phyloP scores from a whole-genome alignment of 176 grass and related monocot species.

The Luzula sylvatica region DNA sequence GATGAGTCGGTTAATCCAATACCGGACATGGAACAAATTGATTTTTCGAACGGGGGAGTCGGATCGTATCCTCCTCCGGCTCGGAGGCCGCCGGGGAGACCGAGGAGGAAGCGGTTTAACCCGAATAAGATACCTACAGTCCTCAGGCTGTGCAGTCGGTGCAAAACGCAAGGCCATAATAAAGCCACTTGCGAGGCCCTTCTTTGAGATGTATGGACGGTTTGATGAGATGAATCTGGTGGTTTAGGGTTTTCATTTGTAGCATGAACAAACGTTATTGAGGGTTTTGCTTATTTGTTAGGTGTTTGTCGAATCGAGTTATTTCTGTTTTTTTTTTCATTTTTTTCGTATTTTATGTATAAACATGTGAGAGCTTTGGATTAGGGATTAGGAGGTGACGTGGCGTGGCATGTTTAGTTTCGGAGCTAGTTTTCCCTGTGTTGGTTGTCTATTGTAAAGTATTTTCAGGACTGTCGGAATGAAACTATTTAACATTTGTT shows the following conservation, averaged over 20 bases:
- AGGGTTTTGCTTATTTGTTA: conserved; percentile 1
- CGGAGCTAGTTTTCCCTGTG: no score
- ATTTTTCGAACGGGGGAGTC: conserved; percentile 51
- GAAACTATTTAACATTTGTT: no score
- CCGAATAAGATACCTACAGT: conserved; percentile 53
- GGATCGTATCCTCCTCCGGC: conserved; percentile 52
- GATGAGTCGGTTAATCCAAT: conserved; percentile 58
- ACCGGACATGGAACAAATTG: conserved; percentile 74
- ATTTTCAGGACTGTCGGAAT: no score
- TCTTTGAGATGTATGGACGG: conserved; percentile 31
- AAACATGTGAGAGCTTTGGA: conserved; percentile 10
- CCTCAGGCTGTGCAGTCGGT: conserved; percentile 80
- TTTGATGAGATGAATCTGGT: no score
- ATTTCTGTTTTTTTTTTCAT: not conserved
- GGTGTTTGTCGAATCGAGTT: conserved; percentile 1
- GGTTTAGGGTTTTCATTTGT: not conserved
- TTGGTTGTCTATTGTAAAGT: no score
- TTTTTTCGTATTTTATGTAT: not conserved
- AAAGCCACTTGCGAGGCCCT: conserved; percentile 86
- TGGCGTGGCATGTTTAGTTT: not conserved
- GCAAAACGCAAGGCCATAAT: conserved; percentile 80
- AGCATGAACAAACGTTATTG: not conserved
- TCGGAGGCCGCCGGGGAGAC: conserved; percentile 52
- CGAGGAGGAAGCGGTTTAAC: conserved; percentile 81
- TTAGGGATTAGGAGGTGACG: conserved; percentile 11